These are phyloP conservation scores for Cytospora paraplurivora DNA, from an alignment of 2,329 filamentous ascomycete genomes.

Conservation along the genomic window DNA sequence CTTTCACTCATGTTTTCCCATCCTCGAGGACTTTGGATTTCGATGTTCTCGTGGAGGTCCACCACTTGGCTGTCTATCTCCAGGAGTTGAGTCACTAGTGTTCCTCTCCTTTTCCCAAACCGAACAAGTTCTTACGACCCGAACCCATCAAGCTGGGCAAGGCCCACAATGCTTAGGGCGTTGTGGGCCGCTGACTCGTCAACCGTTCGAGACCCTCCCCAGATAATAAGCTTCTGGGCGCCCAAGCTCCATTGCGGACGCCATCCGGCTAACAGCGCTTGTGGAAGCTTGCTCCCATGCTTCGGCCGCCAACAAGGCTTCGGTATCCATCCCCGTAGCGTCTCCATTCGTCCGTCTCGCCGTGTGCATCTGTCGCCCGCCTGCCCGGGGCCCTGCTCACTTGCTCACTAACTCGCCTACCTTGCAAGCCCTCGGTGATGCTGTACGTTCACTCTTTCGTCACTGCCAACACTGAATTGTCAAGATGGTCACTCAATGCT, in stretches of 20 bases:
- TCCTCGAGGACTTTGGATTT: too few relatives aligned
- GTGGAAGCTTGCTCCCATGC: background rate
- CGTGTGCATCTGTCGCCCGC: too few relatives aligned
- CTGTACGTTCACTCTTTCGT: conserved; percentile 13
- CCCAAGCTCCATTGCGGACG: background rate
- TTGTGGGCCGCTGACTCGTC: background rate
- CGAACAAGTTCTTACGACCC: too few relatives aligned
- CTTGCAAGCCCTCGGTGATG: too few relatives aligned
- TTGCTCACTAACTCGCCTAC: background rate
- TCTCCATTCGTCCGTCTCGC: background rate
- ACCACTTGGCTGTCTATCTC: too few relatives aligned
- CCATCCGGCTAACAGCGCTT: background rate
- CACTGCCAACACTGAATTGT: background rate
- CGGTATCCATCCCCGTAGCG: background rate
- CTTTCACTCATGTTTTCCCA: too few relatives aligned
- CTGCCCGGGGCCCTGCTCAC: background rate
- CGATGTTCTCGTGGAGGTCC: too few relatives aligned
- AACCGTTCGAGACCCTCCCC: background rate
- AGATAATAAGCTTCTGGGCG: background rate
- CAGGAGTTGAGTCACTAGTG: too few relatives aligned
- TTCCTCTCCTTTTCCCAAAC: too few relatives aligned
- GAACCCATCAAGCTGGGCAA: background rate
- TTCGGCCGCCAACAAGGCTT: background rate
- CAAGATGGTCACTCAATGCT: background rate
- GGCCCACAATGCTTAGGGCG: background rate